Conservation (phyloP, 1,139 yeast genomes). For the Geotrichum bryndzae region DNA sequence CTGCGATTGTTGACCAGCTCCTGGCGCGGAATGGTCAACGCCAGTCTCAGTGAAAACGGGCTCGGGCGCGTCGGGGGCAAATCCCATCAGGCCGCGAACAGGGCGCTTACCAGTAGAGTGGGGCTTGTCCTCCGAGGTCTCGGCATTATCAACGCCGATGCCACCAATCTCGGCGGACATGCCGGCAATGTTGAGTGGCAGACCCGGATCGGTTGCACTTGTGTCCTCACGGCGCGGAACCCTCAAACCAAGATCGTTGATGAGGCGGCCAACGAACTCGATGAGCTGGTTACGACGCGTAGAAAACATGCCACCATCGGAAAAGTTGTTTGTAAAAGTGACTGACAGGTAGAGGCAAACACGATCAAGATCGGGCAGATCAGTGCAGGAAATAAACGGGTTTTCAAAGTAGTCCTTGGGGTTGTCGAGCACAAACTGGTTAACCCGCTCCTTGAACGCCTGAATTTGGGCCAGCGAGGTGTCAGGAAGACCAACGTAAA, state of each 20-base stretch:
- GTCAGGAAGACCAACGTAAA: slow-evolving; percentile 35
- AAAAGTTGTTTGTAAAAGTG: slow-evolving; percentile 32
- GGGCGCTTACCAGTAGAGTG: neutral
- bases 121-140: neutral
- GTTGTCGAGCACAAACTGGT: slow-evolving; percentile 32
- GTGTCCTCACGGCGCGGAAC: neutral
- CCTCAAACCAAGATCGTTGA: neutral
- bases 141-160: neutral
- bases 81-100: neutral
- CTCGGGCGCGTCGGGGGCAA: neutral
- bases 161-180: neutral
- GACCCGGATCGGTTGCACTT: slow-evolving; percentile 29
- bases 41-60: neutral
- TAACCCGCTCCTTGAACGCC: slow-evolving; percentile 28
- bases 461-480: slow-evolving; percentile 36
- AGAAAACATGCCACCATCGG: slow-evolving; percentile 31
- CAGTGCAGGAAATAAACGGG: slow-evolving; percentile 32
- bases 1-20: neutral
- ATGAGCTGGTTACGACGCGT: slow-evolving; percentile 30
- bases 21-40: neutral
- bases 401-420: slow-evolving; percentile 35
- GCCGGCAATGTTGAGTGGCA: slow-evolving; percentile 23
- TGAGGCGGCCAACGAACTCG: slow-evolving; percentile 27
- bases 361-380: slow-evolving; percentile 34
- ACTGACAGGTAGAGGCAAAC: slow-evolving; percentile 29